Base-by-base conservation (phyloP, 305 asterid species). In the Solanum hybrid region DNA sequence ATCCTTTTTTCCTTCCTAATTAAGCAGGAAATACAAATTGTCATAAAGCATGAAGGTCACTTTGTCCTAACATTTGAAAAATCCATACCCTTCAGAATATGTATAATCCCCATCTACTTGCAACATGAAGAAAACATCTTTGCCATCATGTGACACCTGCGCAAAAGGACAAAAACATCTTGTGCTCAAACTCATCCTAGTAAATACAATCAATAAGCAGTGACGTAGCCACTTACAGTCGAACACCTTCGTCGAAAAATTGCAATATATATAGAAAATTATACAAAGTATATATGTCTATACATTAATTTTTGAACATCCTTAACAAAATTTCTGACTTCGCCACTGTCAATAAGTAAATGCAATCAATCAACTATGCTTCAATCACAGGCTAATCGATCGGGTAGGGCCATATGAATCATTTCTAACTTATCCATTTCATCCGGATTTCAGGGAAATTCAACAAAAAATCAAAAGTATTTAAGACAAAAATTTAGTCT, bases 91-190 rank as follows among this genome's bases (percentile, higher is more conserved):
- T 88, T 91, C 93, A 89, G 93, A 71, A 87, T 95, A 95, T 18
- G 93, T 93, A 91, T 93, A 95, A 89, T 93, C 92, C 87, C 97
- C 95, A 86, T 91, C 90, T 39, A 95, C 93, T 91, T 90, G 97
- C 90, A 95, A 80, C 96, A 94, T 92, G 92, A 94, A 93, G 89
- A 88, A 93, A 71, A 93, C 94, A 77, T 91, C 95, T 83, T 91
- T 93, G 87, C 96, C 97, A 37, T 95, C 97, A 90, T 95, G 96
- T 91, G 92, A 91, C 22, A 89, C 93, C 97, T 95, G 89, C 91
- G 88, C 91, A n/a, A 77, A 13, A 79, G 86, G 61, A 87, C 79
- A 26, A 36, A 69, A 88, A 16, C 89, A 88, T 76, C 10, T 14
- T 28, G 16, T 40, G 69, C 67, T 82, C 69, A 40, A 40, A 80